These are phyloP conservation scores for Cephalotrichum gorgonifer DNA, from an alignment of 2,329 filamentous ascomycete species.

Conservation along the genomic window DNA sequence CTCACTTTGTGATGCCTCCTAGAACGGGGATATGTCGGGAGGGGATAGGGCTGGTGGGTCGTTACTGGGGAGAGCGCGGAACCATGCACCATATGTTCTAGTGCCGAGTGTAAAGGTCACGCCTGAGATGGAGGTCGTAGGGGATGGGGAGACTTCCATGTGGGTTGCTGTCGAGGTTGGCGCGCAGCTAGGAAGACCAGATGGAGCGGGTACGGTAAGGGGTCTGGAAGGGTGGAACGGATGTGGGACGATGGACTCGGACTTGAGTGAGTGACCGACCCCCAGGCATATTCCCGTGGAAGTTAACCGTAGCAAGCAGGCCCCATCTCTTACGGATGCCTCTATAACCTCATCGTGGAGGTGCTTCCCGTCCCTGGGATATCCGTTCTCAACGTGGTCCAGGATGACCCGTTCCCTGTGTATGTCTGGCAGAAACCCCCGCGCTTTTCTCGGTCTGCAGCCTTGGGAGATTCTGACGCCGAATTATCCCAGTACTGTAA, in stretches of 20 bases:
- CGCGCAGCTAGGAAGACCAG: constrained; percentile 18
- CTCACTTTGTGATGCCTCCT: not conserved
- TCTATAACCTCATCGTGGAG: constrained; percentile 37
- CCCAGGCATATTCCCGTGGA: not conserved
- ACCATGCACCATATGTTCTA: constrained; percentile 24
- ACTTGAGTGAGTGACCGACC: not conserved
- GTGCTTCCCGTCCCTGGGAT: constrained; percentile 29
- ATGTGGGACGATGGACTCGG: not conserved
- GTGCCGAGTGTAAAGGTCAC: constrained; percentile 20
- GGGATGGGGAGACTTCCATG: constrained; percentile 21
- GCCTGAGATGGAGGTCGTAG: constrained; percentile 25
- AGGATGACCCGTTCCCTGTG: constrained; percentile 31
- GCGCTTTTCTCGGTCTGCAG: not conserved
- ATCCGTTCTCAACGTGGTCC: constrained; percentile 33
- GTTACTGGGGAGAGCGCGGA: not conserved
- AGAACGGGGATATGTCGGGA: not conserved
- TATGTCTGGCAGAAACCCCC: constrained; percentile 15
- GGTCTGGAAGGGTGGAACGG: not conserved
- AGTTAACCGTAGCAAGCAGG: constrained; percentile 15
- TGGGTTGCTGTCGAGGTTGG: constrained; percentile 41
- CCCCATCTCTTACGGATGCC: constrained; percentile 31
- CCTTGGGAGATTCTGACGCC: not conserved
- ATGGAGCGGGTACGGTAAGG: not conserved
- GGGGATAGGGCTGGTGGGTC: not conserved
- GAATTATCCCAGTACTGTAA: constrained; percentile 23